Base-by-base conservation (phyloP, 257 asterid species). In the Petunia axillaris region DNA sequence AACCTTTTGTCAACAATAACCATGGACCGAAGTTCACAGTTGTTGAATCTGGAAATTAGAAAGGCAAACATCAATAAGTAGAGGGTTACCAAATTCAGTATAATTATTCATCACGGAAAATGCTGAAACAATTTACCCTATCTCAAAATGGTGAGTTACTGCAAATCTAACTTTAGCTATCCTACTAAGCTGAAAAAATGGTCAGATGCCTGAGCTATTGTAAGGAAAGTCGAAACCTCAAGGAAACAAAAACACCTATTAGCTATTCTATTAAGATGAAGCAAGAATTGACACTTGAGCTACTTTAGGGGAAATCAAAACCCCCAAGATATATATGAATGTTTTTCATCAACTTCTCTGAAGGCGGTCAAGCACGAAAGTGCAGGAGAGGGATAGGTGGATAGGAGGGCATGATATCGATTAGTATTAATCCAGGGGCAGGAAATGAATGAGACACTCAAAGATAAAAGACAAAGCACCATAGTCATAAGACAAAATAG, bases 1-100 rank as follows among this genome's bases (percentile, higher is more conserved):
- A 85, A 91, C 98, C 99, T 86, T 87, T 79, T 90, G 80, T 95
- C 98, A 52, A 92, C 94, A 82, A 93, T 78, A 68, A 92, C 93
- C 70, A 95, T 43, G 2, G 97, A 88, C 73, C 99, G 98, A 68
- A 95, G 96, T 84, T 95, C 97, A 38, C 98, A 95, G 79, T 95
- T 95, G 70, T 85, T 89, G 80, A 90, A 95, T 67, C 99, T 95
- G 97, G 88, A 87, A 76, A 77, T 71, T 57, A 71, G 9, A 35
- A 8, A 64, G n/a, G 43, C 78, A 44, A 48, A 71, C 13, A 35
- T 46, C 57, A 71, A 48, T 2, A 5, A 71, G 46, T 36, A 48
- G 48, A 35, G 5, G 44, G 60, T 35, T 8, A 9, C 77, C 44
- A 8, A 40, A 40, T 46, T 70, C 41, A 44, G 41, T 16, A 16